These are phyloP conservation scores for Acacia acuminata DNA, from an alignment of 306 rosid genomes.

Conservation along the genomic window DNA sequence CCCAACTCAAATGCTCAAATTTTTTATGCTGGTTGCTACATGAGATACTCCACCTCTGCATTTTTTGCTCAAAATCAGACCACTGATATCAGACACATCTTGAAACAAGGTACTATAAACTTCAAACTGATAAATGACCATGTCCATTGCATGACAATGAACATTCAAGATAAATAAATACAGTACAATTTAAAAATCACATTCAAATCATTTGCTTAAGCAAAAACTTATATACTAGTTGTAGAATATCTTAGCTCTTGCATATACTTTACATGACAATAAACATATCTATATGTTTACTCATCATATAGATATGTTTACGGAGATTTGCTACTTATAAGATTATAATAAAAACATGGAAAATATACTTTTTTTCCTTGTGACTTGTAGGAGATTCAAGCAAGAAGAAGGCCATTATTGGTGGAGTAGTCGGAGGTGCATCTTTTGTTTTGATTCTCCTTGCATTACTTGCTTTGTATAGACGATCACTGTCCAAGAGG, in stretches of 20 bases:
- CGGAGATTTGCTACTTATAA: neutral
- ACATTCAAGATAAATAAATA: neutral
- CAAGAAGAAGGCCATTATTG: conserved; percentile 60
- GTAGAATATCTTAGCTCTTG: neutral
- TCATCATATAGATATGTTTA: neutral
- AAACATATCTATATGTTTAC: neutral
- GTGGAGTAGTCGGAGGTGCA: conserved; percentile 68
- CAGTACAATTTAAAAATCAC: neutral
- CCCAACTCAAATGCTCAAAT: conserved; percentile 56
- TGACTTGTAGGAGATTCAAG: conserved; percentile 41
- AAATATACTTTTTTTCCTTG: neutral
- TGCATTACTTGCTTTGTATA: conserved; percentile 45
- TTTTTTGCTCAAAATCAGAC: conserved; percentile 60
- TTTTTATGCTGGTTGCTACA: conserved; percentile 62
- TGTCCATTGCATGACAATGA: neutral
- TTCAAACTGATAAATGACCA: neutral
- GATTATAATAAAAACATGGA: neutral
- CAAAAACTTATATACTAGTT: neutral
- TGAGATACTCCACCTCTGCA: conserved; percentile 59
- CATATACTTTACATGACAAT: neutral
- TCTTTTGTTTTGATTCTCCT: conserved; percentile 46
- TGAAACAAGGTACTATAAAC: conserved; percentile 34
- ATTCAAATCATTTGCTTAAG: neutral
- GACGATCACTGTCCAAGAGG: conserved; percentile 34
- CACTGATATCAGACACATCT: conserved; percentile 40